Evolutionary conservation across 495 filamentous ascomycete genomes (phyloP), one percentile per base, ranked within the genome.

Genomic region (Bryoglossum gracile): DNA sequence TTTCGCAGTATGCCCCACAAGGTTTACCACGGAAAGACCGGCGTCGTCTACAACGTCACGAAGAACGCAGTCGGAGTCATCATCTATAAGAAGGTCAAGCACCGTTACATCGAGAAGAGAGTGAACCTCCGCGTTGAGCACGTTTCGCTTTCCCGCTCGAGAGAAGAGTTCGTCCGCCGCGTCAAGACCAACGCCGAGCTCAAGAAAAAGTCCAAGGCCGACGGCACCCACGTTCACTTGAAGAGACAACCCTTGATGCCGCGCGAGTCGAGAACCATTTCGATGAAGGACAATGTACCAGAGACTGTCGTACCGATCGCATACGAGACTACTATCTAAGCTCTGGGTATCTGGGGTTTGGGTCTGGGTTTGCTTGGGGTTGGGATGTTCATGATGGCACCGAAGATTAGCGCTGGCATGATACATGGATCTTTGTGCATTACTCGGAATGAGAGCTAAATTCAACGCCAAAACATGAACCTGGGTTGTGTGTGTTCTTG

Each of bases 81-180:
- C 75, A 84, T 98, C 69, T 90, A 96, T 85, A 95, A 94, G 82
- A 83, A 87, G 66, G 92, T 98, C 68, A 83, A 85, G 74, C 89
- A 95, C 81, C 86, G 92, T 58, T 97, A 94, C 81, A 75, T 98
- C 67, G 92, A 97, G 85, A 97, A 98, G 86, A 91, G 92, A 68
- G 79, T 98, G 76, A 96, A 92, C 79, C 77, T 98, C 74, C 89
- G 92, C 67, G 76, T 97, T 71, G 92, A 98, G 83, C 92, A 98
- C 83, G 80, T 97, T 74, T 78, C 77, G 66, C 84, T 83, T 62
- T 96, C 90, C 60, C 84, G 91, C 65, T 95, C 88, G 64, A 80
- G 92, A 62, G 89, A 95, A 57, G 91, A 89, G 64, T 97, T 97
- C 80, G 75, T 98, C 65, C 83, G 79, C 69, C 86, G 92, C 61